A percentile compares a stretch with the other conserved stretches of the same genome.
Conservation (phyloP, 257 asterid genomes). For the Solanum medicagineum region DNA sequence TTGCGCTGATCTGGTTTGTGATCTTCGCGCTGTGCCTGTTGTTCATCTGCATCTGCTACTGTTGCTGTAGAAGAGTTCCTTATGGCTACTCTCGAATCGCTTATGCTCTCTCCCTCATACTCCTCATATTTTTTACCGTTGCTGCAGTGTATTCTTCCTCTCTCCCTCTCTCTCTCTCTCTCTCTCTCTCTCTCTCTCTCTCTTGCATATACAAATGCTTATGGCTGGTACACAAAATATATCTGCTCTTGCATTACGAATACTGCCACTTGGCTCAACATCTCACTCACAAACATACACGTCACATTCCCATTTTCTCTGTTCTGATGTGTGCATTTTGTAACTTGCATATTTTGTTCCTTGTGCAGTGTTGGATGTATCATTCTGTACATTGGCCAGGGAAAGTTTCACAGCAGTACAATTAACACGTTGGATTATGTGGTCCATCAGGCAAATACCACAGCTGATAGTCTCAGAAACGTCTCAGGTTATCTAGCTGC, state of each 20-base stretch:
- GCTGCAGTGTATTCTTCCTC: slow-evolving; percentile 39
- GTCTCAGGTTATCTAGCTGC: slow-evolving; percentile 72
- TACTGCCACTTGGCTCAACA: not conserved
- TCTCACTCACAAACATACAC: not conserved
- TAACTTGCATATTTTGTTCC: slow-evolving; percentile 3
- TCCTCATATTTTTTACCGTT: slow-evolving; percentile 45
- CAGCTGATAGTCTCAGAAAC: slow-evolving; percentile 38
- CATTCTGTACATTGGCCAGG: slow-evolving; percentile 59
- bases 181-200: not conserved
- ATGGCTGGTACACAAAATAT: not conserved
- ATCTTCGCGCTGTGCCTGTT: slow-evolving; percentile 39
- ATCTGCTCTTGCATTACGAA: not conserved
- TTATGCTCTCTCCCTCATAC: slow-evolving; percentile 59
- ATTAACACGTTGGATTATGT: slow-evolving; percentile 41
- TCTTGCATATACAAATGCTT: not conserved
- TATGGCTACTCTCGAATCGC: slow-evolving; percentile 55
- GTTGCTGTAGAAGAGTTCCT: slow-evolving; percentile 42
- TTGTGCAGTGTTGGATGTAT: slow-evolving; percentile 67
- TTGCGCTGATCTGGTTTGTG: slow-evolving; percentile 56
- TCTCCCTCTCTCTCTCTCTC: slow-evolving; percentile 14
- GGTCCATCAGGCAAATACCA: slow-evolving; percentile 53
- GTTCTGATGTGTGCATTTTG: not conserved
- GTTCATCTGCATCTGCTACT: slow-evolving; percentile 38
- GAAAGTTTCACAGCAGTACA: slow-evolving; percentile 41
- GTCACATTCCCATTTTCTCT: not conserved